Percentiles rank a stretch among this genome's conserved stretches.
These are phyloP conservation scores for Phytophthora tubulina DNA, from an alignment of 352 stramenopile genomes.

Conservation along the genomic window DNA sequence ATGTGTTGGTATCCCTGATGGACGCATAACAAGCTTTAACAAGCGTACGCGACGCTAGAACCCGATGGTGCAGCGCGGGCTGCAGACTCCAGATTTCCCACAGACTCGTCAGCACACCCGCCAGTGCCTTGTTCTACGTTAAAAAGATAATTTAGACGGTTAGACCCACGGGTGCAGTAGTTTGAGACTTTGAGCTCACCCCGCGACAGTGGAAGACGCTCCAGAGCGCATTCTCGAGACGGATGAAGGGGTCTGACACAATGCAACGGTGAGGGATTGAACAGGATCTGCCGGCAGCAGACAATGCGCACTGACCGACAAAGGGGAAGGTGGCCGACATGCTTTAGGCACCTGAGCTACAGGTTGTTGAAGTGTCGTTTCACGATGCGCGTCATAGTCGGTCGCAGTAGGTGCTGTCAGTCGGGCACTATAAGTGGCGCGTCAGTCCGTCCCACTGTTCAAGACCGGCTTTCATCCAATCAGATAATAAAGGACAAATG, in stretches of 20 bases:
- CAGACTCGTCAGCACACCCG: conserved; percentile 8
- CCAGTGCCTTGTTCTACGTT: conserved; percentile 4
- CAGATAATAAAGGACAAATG: neutral
- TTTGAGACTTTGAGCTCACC: neutral
- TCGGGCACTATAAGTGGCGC: neutral
- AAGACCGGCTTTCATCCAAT: conserved; percentile 3
- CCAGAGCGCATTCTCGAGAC: conserved; percentile 47
- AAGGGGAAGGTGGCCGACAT: conserved; percentile 52
- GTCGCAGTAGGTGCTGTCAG: conserved; percentile 1
- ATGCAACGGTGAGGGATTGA: neutral
- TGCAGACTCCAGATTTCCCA: conserved; percentile 45
- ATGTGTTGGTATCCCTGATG: neutral
- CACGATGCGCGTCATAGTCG: conserved; percentile 12
- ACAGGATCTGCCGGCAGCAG: neutral
- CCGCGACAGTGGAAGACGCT: conserved; percentile 25
- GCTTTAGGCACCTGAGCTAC: neutral
- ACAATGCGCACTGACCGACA: conserved; percentile 35
- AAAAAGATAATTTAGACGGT: neutral
- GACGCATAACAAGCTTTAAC: neutral
- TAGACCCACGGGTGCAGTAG: neutral
- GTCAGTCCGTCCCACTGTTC: conserved; percentile 7
- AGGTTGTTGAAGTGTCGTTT: conserved; percentile 11
- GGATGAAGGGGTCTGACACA: conserved; percentile 34
- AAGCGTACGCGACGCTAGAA: conserved; percentile 31
- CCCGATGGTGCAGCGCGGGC: conserved; percentile 11